Evolutionary conservation across 2,329 filamentous ascomycete genomes (phyloP), one percentile per base, ranked within the genome.

Genomic region (Ophiocordyceps camponoti-rufipedis): DNA sequence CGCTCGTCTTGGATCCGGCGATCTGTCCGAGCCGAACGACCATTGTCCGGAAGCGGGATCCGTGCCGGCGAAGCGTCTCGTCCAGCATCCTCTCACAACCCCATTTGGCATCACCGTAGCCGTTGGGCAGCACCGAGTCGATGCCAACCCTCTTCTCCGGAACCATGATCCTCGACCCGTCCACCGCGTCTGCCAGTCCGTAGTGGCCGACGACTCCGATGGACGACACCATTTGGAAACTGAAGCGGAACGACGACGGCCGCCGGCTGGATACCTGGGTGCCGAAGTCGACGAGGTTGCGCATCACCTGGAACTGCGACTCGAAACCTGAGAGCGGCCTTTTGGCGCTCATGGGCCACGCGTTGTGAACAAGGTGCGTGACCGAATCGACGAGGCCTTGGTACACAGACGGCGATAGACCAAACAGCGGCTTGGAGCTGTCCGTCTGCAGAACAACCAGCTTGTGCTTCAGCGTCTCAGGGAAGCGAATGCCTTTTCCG

Each of bases 21-120:
- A 78, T 69, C 53, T 78, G 74, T 0, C 69, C 74, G 0, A 66
- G 58, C 0, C 72, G 64, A 0, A 69, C 64, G 0, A 54, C 55
- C 59, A 65, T 68, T 1, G 66, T 48, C 13, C 62, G 62, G 56
- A 75, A 72, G 1, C 50, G 55, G 1, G 59, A 46, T 0, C 64
- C 64, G 48, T 67, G 53, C n/a, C 56, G 51, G 47, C 66, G 63
- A 1, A 74, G 54, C 0, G 71, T 74, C 43, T 64, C 57, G 40
- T 68, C 62, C 0, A 75, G 59, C 55, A 75, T 69, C 3, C 57
- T 52, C 51, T 75, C 71, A 51, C 70, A 74, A 0, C 61, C 60
- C 39, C 53, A 66, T 49, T 75, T 75, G 2, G 68, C 72, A 5
- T 75, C 70, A 7, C 59, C 60, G 48, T 75, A 75, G n/a, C 71